These are phyloP conservation scores for Holtermannia corniformis DNA, from an alignment of 768 basidiomycete genomes.

Conservation along the genomic window DNA sequence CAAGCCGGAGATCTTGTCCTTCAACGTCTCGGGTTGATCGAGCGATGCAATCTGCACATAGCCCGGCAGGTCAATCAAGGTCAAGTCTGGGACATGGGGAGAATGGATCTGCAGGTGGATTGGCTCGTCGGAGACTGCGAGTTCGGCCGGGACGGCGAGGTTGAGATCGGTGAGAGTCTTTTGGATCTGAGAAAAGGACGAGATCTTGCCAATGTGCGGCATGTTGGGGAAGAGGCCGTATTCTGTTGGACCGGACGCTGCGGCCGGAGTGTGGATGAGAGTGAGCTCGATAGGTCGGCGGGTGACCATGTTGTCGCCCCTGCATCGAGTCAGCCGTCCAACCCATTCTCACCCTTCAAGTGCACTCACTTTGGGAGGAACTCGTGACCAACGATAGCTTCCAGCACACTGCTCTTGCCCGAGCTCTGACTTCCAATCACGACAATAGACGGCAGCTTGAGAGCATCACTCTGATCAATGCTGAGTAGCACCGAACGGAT, in stretches of 20 bases:
- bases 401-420: conserved; percentile 94
- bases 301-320: conserved; percentile 99
- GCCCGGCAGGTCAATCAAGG: conserved; percentile 92
- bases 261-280: conserved; percentile 76
- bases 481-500: conserved; percentile 88
- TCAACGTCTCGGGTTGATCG: conserved; percentile 90
- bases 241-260: conserved; percentile 53
- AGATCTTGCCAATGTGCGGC: conserved; percentile 70
- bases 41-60: conserved; percentile 90
- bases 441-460: conserved; percentile 94
- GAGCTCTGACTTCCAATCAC: conserved; percentile 98
- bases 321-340: conserved; percentile 37
- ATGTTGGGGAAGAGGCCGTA: conserved; percentile 92
- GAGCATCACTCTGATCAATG: conserved; percentile 87
- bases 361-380: conserved; percentile 89
- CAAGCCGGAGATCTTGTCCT: conserved; percentile 76
- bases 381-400: conserved; percentile 94
- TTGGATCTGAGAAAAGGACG: conserved; percentile 85
- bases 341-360: conserved; percentile 2
- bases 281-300: conserved; percentile 96
- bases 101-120: conserved; percentile 97
- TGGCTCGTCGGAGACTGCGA: conserved; percentile 87
- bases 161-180: conserved; percentile 89
- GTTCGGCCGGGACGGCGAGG: conserved; percentile 75
- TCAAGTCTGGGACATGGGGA: conserved; percentile 90